These are phyloP conservation scores for Rhazya stricta DNA, from an alignment of 257 asterid species.

Conservation along the genomic window DNA sequence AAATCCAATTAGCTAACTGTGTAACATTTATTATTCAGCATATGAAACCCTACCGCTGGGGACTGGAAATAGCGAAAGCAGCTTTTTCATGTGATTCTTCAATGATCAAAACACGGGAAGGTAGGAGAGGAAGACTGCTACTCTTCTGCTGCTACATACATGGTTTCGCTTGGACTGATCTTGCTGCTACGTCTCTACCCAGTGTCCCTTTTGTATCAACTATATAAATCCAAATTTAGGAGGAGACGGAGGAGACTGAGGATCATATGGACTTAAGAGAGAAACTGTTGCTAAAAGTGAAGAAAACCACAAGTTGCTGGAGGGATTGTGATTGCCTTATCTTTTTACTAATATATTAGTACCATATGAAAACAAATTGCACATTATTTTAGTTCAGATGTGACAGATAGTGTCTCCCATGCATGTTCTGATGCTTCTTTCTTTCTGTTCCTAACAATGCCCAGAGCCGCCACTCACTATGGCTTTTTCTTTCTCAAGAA, in stretches of 20 bases:
- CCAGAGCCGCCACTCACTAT: too few relatives aligned
- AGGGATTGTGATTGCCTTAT: background rate
- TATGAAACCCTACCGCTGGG: background rate
- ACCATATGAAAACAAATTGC: background rate
- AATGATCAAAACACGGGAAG: conserved; percentile 12
- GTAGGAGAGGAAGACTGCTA: background rate
- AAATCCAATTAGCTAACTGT: background rate
- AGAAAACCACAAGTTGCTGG: background rate
- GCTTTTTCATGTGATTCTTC: conserved; percentile 28
- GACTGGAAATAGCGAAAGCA: conserved; percentile 7
- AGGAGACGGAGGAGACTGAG: background rate
- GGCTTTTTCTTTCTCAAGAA: too few relatives aligned
- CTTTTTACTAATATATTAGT: background rate
- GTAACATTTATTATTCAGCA: conserved; percentile 12
- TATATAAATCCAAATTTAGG: too few relatives aligned
- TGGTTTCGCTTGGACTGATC: too few relatives aligned
- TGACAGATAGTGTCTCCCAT: background rate
- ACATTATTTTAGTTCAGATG: background rate
- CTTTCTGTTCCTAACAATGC: too few relatives aligned
- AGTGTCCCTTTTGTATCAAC: background rate
- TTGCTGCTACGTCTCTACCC: background rate
- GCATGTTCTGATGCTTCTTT: background rate
- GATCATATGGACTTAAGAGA: background rate
- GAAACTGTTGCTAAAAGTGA: too few relatives aligned
- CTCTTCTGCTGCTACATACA: background rate